phyloP scores from a whole-genome alignment of 305 asterid species.

The Ruellia speciosa region DNA sequence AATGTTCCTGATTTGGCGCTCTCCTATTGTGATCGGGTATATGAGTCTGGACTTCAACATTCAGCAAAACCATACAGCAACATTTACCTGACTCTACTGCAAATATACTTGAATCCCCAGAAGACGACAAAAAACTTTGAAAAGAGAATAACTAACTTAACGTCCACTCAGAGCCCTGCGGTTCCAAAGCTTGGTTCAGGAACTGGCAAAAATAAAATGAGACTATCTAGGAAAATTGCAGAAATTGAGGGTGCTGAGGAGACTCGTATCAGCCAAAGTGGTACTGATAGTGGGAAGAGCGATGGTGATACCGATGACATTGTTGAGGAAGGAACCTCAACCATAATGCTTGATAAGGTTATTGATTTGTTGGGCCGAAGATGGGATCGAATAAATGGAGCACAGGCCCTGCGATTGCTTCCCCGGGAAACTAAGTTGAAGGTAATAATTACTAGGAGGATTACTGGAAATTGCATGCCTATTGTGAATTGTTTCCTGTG shows the following conservation, averaged over 20 bases:
- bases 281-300: conserved; percentile 92
- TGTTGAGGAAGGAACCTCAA: conserved; percentile 57
- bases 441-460: conserved; percentile 35
- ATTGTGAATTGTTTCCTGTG: neutral
- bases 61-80: conserved; percentile 63
- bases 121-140: conserved; percentile 70
- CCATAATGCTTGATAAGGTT: conserved; percentile 84
- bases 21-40: conserved; percentile 82
- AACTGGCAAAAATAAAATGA: conserved; percentile 42
- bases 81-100: conserved; percentile 82
- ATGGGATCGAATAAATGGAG: conserved; percentile 97
- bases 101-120: conserved; percentile 82
- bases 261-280: conserved; percentile 62
- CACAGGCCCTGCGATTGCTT: conserved; percentile 81
- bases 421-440: conserved; percentile 91
- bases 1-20: conserved; percentile 91
- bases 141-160: conserved; percentile 56
- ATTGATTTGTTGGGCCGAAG: conserved; percentile 82
- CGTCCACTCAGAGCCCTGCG: conserved; percentile 47
- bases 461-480: conserved; percentile 9
- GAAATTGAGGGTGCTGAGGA: conserved; percentile 83
- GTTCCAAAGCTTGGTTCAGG: conserved; percentile 43
- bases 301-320: conserved; percentile 70
- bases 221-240: conserved; percentile 64
- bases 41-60: conserved; percentile 58